Base-by-base conservation (phyloP, 176 grass and related monocot genomes). In the Oryza meyeriana region DNA sequence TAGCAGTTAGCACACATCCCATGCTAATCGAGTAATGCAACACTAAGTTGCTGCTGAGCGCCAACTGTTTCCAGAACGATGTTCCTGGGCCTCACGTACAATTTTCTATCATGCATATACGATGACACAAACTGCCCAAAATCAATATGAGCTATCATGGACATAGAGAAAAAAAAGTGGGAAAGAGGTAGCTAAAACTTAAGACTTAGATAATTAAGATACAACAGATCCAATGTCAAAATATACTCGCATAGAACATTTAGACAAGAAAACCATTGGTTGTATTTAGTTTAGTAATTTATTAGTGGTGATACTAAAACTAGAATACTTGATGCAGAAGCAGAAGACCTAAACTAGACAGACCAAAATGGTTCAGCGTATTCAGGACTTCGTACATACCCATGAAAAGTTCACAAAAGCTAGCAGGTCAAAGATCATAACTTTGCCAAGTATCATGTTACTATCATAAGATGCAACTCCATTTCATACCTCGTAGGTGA, bases 401-500 rank as follows among this genome's bases (percentile, higher is more conserved):
- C 14, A 27, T 18, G 59, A 35, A 10, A 65, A 64, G 9, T 39
- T 39, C 61, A 55, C 30, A 75, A 13, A 8, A 75, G 61, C 41
- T 26, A 10, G 1, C 10, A 27, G 59, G 25, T 77, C 10, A 4
- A 52, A 55, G 30, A 30, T 27, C 32, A 18, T 10, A 52, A 18
- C 66, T 38, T 73, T 73, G 17, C 16, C 12, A 17, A 50, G 6
- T 71, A 59, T 59, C 55, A 59, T 55, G 22, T 1, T 9, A 59
- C 6, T 6, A 25, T 59, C 39, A 28, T 64, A 29, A 64, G 11
- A 79, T 55, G 29, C 69, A 13, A 10, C 6, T 75, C 13, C 3
- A 42, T 7, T 74, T 7, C 62, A n/a, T 86, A 90, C 94, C 91
- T 97, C 87, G 14, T 97, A 97, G 26, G 94, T 97, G 88, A 94